These are phyloP conservation scores for Cyclospora cayetanensis DNA, from an alignment of 169 alveolate genomes.

Conservation along the genomic window DNA sequence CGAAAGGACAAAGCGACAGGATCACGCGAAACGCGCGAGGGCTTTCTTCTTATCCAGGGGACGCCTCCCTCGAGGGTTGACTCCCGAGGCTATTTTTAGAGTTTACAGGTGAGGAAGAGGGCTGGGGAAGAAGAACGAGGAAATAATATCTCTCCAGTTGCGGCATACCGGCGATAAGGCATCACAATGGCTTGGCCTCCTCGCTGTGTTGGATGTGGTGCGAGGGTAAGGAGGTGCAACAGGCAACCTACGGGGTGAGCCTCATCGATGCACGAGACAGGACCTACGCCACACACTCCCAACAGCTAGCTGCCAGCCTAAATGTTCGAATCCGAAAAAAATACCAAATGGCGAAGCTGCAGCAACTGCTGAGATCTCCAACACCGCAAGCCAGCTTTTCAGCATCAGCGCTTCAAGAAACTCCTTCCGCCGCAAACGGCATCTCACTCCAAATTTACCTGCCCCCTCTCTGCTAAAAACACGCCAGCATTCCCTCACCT, in stretches of 20 bases:
- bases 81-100: too few species aligned
- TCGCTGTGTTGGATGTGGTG: conserved; percentile 76
- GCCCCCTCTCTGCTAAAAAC: background rate
- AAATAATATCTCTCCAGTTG: too few species aligned
- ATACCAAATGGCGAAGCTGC: conserved; percentile 67
- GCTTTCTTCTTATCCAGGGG: too few species aligned
- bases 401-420: background rate
- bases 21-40: too few species aligned
- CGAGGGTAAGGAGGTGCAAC: conserved; percentile 78
- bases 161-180: conserved; percentile 80
- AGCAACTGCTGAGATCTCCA: conserved; percentile 38
- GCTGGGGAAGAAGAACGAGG: too few species aligned
- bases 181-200: conserved; percentile 85
- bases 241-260: conserved; percentile 78
- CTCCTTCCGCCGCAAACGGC: background rate
- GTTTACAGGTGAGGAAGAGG: too few species aligned
- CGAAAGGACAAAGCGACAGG: too few species aligned
- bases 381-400: background rate
- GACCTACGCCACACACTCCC: too few species aligned
- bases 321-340: too few species aligned
- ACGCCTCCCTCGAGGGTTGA: too few species aligned
- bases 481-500: conserved; percentile 4
- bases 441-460: background rate
- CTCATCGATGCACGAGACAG: conserved; percentile 74
- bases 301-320: too few species aligned